Base-by-base conservation (phyloP, 2,329 filamentous ascomycete species). In the Colletotrichum cordylinicola region DNA sequence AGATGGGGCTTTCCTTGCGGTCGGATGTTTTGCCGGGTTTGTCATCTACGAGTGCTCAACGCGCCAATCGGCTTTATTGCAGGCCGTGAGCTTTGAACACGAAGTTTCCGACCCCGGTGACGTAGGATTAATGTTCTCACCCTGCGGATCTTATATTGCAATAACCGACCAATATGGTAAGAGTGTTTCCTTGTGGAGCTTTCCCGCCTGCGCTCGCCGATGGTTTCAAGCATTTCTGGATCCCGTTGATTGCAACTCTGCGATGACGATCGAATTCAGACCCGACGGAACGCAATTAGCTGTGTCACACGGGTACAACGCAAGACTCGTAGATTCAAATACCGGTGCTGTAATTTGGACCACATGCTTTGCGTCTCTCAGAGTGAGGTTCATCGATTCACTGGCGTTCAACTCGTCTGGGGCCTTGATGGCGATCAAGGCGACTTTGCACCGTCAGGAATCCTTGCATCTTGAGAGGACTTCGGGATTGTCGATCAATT, bases 181-280 rank as follows among this genome's bases (percentile, higher is more conserved):
- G 10, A 7, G 18, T 6, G 39, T 48, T n/a, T 48, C 18, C 9
- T 3, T n/a, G 0, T 48, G 39, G 39, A 48, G 12, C 0, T 12
- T 48, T n/a, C 9, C 18, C 0, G 4, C 18, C 4, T 48, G 18
- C 9, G n/a, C 39, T 12, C 1, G 9, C 39, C 18, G 18, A 1
- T 48, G 18, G 39, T 1, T 2, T 1, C 18, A n/a, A n/a, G 9
- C 18, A 2, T 0, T 48, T 4, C 39, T 12, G 39, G 18, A 10
- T 12, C 18, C 39, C 1, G 0, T 6, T 2, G 5, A n/a, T 48
- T n/a, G 18, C 18, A 0, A 1, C 3, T 12, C 18, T 48, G 3
- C 4, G 1, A 48, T 12, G 18, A 48, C 5, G 9, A 7, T 48
- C 4, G 0, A 1, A n/a, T 21, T 48, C 39, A n/a, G 18, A 0